phyloP scores from a whole-genome alignment of 345 rosid species.

The Turritis glabra region DNA sequence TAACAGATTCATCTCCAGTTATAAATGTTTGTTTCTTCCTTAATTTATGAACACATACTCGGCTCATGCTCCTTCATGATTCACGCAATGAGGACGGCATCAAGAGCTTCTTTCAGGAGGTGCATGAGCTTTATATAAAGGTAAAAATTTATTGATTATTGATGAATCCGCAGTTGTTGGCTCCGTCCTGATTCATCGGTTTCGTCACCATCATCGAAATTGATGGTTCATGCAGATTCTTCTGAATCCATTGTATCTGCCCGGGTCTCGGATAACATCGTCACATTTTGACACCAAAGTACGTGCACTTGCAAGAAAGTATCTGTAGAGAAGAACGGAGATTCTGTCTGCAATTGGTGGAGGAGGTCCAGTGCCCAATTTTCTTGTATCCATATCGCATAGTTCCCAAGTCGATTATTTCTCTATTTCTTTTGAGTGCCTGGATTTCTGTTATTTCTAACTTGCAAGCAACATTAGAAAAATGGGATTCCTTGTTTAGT shows the following conservation, averaged over 20 bases:
- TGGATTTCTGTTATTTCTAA: not conserved
- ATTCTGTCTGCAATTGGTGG: not conserved
- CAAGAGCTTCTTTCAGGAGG: constrained; percentile 71
- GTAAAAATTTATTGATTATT: not conserved
- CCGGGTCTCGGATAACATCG: constrained; percentile 86
- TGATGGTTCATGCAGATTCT: constrained; percentile 57
- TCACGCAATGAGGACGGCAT: constrained; percentile 95
- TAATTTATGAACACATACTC: constrained; percentile 66
- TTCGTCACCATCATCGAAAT: not conserved
- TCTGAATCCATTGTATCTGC: constrained; percentile 89
- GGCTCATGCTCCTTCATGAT: constrained; percentile 96
- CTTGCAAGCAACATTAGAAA: not conserved
- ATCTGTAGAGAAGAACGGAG: constrained; percentile 48
- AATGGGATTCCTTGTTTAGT: not conserved
- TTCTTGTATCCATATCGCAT: not conserved
- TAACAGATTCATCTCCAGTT: not conserved
- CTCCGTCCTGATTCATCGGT: not conserved
- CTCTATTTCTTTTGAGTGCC: not conserved
- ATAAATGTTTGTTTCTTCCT: constrained; percentile 38
- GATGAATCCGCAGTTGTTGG: not conserved
- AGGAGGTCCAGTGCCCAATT: not conserved
- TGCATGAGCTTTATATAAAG: constrained; percentile 45
- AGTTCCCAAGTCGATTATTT: too few relatives aligned
- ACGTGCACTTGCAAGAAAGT: constrained; percentile 91
- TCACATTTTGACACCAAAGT: constrained; percentile 94